Evolutionary conservation across 331 rosid species (phyloP), one percentile per base, ranked within the genome.

Genomic region (Phaseolus coccineus): DNA sequence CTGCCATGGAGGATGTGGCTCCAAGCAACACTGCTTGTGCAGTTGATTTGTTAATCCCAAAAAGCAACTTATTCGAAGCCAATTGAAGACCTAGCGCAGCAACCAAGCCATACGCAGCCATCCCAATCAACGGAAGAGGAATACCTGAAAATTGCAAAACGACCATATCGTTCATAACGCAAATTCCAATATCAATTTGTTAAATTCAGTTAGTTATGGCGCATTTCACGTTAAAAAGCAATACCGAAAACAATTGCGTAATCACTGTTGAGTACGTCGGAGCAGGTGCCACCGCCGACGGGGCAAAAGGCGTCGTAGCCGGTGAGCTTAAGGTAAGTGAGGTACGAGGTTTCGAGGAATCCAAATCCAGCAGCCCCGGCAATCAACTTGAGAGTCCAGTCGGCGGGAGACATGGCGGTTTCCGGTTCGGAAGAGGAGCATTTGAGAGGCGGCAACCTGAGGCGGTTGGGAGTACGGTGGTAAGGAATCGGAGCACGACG

Each of bases 111-210:
- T 95, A 95, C 0, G 91, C 91, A 81, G 73, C 77, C 93, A 95
- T 87, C 39, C 99, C 99, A 77, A 91, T 83, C 83, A 95, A 65
- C 33, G 98, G 90, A 85, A 95, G 98, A 71, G 99, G 98, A 65
- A 89, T 78, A 88, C 99, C 98, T 95, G 73, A 31, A 50, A 90
- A 77, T 78, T 51, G 52, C 67, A 42, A 67, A 42, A 67, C 37
- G 22, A 67, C 52, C 33, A 42, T 40, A n/a, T 35, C 35, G 33
- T 66, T 66, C 35, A 40, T 24, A 66, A 4, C 53, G 2, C 40
- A 44, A 67, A 67, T 46, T 6, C 57, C 7, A 2, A 31, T 0
- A 35, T 6, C 70, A 6, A 1, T 64, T 16, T 7, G 3, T 15
- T 24, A 68, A 4, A 40, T 30, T 57, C 50, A 61, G 19, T 40